phyloP scores from a whole-genome alignment of 805 yeast genomes.

The Cyberlindnera americana region DNA sequence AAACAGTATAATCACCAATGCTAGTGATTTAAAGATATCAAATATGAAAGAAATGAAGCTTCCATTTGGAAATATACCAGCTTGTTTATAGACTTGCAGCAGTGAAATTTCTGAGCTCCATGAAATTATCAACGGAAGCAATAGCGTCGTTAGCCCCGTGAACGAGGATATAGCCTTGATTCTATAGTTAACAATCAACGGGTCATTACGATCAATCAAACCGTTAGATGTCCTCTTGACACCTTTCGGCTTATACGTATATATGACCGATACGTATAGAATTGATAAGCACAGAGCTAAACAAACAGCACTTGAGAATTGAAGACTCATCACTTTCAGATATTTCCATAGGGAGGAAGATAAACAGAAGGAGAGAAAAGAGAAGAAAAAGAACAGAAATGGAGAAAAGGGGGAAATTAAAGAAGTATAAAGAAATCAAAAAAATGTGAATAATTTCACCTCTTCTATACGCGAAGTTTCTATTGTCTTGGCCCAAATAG shows the following conservation, averaged over 20 bases:
- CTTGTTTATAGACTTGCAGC: conserved; percentile 13
- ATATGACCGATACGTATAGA: conserved; percentile 45
- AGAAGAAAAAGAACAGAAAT: too few species aligned
- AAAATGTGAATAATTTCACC: background rate
- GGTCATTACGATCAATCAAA: conserved; percentile 38
- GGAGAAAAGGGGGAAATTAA: too few species aligned
- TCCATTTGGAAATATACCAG: conserved; percentile 34
- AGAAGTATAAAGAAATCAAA: background rate
- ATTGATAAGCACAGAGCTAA: conserved; percentile 36
- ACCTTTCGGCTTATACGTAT: conserved; percentile 23
- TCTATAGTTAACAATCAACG: conserved; percentile 39
- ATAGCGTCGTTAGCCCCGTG: conserved; percentile 3
- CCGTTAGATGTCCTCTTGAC: background rate
- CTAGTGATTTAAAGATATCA: conserved; percentile 22
- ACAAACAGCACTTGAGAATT: conserved; percentile 13
- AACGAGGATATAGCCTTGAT: conserved; percentile 33
- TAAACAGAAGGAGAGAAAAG: too few species aligned
- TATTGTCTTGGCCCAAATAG: conserved; percentile 4
- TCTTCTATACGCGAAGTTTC: background rate
- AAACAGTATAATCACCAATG: conserved; percentile 39
- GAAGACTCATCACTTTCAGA: background rate
- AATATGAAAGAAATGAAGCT: conserved; percentile 3
- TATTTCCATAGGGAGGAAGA: too few species aligned
- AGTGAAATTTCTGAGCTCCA: conserved; percentile 7
- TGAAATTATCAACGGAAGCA: conserved; percentile 13